Base-by-base conservation (phyloP, 2,329 filamentous ascomycete genomes). In the Dothidotthia symphoricarpi region DNA sequence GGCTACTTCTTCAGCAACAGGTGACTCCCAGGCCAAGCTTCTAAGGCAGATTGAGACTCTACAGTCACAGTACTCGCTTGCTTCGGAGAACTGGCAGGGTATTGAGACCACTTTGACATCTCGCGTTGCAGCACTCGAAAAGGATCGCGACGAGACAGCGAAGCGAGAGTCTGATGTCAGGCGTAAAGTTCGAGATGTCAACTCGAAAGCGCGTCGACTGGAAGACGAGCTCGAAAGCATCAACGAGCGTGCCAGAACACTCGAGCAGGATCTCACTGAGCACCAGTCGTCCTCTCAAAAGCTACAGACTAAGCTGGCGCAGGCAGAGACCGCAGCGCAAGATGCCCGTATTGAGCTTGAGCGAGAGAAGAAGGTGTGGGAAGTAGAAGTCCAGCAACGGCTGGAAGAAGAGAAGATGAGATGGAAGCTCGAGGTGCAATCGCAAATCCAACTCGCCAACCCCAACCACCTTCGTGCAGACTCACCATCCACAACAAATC, bases 21-120 rank as follows among this genome's bases (percentile, higher is more conserved):
- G 89, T 11, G 88, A 95, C 59, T 81, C 86, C 0, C 89, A 95
- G 56, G 86, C 86, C 28, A 97, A 96, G 65, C 75, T 97, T 27
- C 74, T 97, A 28, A 82, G 93, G 27, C 94, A 98, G 67, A 86
- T 98, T 36, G 93, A 98, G 70, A 96, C 88, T 1, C 71, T 98
- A 25, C 93, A 98, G 67, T 93, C 87, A 6, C 94, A 98, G 64
- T 95, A 98, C 67, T 83, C 89, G 1, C 83, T 94, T 37, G 93
- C 93, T 1, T 93, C 88, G 52, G 88, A 95, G 59, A 98, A 98
- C 56, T 98, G 94, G 93, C 90, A 96, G 61, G 88, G 89, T 1
- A 94, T 98, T 45, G 91, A 98, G 66, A 81, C 86, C 8, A 94
- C 87, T 2, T 70, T 98, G 22, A 78, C 91, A 34, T 81, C 87